Percentiles rank a stretch among this genome's conserved stretches.
Evolutionary conservation across 345 rosid genomes (phyloP).

Genomic region (Aurinia saxatilis): DNA sequence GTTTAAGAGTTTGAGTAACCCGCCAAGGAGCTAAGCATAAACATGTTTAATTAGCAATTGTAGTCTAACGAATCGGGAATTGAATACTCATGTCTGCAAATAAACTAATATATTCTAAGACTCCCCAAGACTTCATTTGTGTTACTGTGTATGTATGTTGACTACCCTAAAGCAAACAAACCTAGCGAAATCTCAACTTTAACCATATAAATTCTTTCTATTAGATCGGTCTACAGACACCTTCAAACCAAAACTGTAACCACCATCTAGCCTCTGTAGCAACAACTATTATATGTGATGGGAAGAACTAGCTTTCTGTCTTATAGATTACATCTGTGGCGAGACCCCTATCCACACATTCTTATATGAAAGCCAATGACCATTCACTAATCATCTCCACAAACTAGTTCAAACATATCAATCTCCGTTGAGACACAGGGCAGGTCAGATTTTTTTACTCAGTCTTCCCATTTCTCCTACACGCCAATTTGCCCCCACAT

Average conservation of each 20-base stretch:
- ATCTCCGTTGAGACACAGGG: not conserved
- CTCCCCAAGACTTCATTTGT: not conserved
- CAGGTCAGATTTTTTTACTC: not conserved
- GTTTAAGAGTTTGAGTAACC: not conserved
- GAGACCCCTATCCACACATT: not conserved
- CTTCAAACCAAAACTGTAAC: not conserved
- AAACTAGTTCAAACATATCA: not conserved
- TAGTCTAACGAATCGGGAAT: not conserved
- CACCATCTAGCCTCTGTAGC: not conserved
- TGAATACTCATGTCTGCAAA: not conserved
- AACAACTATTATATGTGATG: not conserved
- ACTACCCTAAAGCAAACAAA: not conserved
- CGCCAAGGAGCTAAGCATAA: not conserved
- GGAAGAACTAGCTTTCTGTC: not conserved
- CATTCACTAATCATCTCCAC: too few species aligned
- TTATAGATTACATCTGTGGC: not conserved
- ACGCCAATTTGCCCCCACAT: not conserved
- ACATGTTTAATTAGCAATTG: not conserved
- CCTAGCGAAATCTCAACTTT: not conserved
- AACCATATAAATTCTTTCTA: not conserved
- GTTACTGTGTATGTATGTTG: not conserved
- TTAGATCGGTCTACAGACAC: not conserved
- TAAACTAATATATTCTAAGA: not conserved
- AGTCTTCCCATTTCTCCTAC: not conserved
- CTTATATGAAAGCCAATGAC: not conserved